Evolutionary conservation across 371 early-diverging fungal species (phyloP).

Genomic region (Circinella minor): DNA sequence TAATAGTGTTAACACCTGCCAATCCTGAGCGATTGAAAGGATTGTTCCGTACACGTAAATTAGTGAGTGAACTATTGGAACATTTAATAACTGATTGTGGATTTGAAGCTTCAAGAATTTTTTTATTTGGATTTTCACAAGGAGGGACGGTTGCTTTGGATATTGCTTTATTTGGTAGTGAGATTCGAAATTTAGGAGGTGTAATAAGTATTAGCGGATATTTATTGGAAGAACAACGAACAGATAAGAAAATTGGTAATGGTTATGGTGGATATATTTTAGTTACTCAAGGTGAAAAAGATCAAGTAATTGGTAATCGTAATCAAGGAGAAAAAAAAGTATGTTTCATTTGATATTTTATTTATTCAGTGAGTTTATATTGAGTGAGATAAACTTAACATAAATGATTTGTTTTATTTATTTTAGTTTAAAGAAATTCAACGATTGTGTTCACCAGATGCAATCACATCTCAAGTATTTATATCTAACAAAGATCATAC

Average conservation of each 20-base stretch:
- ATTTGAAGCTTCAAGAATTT: conserved; percentile 53
- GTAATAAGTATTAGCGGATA: conserved; percentile 64
- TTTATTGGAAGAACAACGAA: conserved; percentile 52
- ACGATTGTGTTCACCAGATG: conserved; percentile 37
- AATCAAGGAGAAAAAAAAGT: conserved; percentile 50
- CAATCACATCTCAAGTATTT: conserved; percentile 38
- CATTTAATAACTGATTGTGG: conserved; percentile 52
- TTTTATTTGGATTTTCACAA: conserved; percentile 78
- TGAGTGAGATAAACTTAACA: no score
- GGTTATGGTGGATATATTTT: conserved; percentile 52
- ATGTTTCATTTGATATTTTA: neutral
- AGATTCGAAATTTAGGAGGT: conserved; percentile 42
- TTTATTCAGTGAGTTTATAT: no score
- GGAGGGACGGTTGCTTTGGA: conserved; percentile 75
- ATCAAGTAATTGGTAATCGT: conserved; percentile 41
- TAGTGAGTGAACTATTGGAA: conserved; percentile 38
- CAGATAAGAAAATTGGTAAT: conserved; percentile 27
- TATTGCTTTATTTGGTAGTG: conserved; percentile 55
- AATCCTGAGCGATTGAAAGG: conserved; percentile 50
- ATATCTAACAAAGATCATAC: conserved; percentile 52
- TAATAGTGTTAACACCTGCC: conserved; percentile 50
- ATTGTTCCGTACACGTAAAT: conserved; percentile 36
- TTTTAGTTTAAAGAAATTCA: conserved; percentile 40
- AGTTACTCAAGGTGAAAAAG: conserved; percentile 61
- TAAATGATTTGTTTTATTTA: neutral